phyloP scores from a whole-genome alignment of 2,329 filamentous ascomycete species.

The Microdochium trichocladiopsis region DNA sequence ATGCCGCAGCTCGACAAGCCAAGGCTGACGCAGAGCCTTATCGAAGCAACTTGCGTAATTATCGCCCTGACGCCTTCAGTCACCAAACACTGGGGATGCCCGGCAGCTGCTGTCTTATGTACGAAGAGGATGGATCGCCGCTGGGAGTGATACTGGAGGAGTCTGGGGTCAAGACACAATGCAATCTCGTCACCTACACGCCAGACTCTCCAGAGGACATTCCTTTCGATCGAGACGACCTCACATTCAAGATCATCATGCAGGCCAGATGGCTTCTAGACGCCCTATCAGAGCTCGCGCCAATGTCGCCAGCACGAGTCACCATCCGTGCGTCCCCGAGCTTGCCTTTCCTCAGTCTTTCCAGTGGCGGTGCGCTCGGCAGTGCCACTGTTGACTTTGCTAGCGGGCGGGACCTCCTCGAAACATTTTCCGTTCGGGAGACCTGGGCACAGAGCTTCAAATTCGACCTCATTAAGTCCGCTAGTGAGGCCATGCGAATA shows the following conservation, averaged over 20 bases:
- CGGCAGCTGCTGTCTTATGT: conserved; percentile 79
- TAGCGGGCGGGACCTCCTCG: conserved; percentile 59
- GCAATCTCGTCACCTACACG: conserved; percentile 83
- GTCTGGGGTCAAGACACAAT: conserved; percentile 78
- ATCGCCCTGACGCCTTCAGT: conserved; percentile 69
- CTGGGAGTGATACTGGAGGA: conserved; percentile 85
- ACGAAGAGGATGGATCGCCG: conserved; percentile 65
- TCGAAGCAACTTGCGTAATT: conserved; percentile 53
- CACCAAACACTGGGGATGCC: conserved; percentile 76
- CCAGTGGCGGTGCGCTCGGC: conserved; percentile 53
- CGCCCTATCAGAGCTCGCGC: conserved; percentile 61
- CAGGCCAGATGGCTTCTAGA: conserved; percentile 67
- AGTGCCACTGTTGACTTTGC: conserved; percentile 61
- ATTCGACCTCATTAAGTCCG: conserved; percentile 79
- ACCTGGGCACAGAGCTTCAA: conserved; percentile 69
- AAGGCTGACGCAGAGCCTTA: conserved; percentile 54
- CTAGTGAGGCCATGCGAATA: conserved; percentile 84
- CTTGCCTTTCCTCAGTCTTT: conserved; percentile 68
- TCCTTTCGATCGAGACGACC: conserved; percentile 72
- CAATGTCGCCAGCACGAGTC: conserved; percentile 65
- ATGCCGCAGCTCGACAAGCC: conserved; percentile 50
- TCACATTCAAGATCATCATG: conserved; percentile 94
- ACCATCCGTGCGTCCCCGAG: conserved; percentile 58
- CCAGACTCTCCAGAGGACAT: conserved; percentile 72
- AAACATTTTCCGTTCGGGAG: conserved; percentile 62